Conservation (phyloP, 208 protist genomes). For the Acanthamoeba triangularis region DNA sequence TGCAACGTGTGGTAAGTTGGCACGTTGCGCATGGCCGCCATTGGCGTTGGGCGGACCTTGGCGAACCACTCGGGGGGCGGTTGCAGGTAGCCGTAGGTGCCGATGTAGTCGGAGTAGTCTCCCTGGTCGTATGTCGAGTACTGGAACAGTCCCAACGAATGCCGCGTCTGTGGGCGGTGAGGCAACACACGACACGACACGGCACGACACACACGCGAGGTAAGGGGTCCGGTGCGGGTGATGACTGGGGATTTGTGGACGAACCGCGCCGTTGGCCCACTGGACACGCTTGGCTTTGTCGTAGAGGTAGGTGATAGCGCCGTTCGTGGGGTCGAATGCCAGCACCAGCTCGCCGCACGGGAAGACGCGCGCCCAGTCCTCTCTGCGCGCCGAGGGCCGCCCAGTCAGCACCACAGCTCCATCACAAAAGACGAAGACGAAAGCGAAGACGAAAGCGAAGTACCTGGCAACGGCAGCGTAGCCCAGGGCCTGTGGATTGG, state of each 20-base stretch:
- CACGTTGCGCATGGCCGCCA: neutral
- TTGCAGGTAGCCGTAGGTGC: neutral
- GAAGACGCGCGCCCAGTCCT: neutral
- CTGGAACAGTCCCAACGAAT: neutral
- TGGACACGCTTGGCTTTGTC: neutral
- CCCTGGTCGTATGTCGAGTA: neutral
- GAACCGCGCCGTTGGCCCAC: slow-evolving; percentile 5
- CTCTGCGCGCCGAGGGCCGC: neutral
- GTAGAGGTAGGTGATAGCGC: neutral
- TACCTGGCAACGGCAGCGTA: neutral
- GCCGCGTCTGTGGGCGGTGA: neutral
- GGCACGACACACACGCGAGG: too few species aligned
- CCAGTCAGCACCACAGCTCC: neutral
- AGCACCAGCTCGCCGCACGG: slow-evolving; percentile 8
- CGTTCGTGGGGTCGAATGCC: neutral
- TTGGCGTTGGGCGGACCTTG: neutral
- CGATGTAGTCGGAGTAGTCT: neutral
- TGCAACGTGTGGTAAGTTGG: neutral
- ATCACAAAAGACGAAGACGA: neutral
- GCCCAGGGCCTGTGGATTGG: neutral
- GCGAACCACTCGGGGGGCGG: neutral
- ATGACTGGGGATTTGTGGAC: neutral
- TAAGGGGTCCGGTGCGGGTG: neutral
- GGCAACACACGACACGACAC: neutral
- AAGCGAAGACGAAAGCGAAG: neutral